A percentile compares a stretch with the other conserved stretches of the same genome.
Evolutionary conservation across 768 basidiomycete genomes (phyloP).

Genomic region (Daedaleopsis nitida): DNA sequence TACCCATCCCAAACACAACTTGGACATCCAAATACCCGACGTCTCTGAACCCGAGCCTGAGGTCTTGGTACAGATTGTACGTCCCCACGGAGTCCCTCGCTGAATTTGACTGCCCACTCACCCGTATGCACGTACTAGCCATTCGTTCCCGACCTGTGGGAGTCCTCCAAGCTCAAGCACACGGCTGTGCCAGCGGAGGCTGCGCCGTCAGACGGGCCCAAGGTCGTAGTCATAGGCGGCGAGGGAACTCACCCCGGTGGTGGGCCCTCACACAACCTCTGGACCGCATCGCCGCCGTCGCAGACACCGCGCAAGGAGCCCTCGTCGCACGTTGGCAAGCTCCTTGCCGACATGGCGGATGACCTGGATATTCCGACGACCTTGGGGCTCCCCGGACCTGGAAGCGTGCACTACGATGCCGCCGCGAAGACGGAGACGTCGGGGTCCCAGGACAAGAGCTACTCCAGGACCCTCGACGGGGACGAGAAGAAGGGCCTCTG

Average conservation of each 20-base stretch:
- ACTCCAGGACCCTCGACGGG: slow-evolving; percentile 38
- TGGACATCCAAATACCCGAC: slow-evolving; percentile 61
- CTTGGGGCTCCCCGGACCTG: slow-evolving; percentile 22
- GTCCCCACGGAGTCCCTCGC: slow-evolving; percentile 30
- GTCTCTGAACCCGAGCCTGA: slow-evolving; percentile 45
- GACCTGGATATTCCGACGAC: slow-evolving; percentile 39
- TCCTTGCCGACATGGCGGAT: slow-evolving; percentile 40
- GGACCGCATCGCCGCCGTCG: slow-evolving; percentile 12
- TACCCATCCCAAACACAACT: slow-evolving; percentile 32
- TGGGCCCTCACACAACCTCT: slow-evolving; percentile 47
- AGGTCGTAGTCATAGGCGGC: slow-evolving; percentile 53
- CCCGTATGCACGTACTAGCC: slow-evolving; percentile 42
- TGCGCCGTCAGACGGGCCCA: slow-evolving; percentile 38
- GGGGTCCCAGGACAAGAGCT: slow-evolving; percentile 19
- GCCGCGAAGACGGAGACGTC: slow-evolving; percentile 27
- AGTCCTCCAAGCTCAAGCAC: slow-evolving; percentile 44
- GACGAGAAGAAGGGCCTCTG: slow-evolving; percentile 54
- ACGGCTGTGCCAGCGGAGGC: slow-evolving; percentile 27
- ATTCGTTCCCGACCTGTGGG: slow-evolving; percentile 60
- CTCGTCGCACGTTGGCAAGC: slow-evolving; percentile 19
- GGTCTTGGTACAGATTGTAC: slow-evolving; percentile 58
- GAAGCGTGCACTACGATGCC: slow-evolving; percentile 22
- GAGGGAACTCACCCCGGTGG: slow-evolving; percentile 48
- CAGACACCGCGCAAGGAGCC: slow-evolving; percentile 3
- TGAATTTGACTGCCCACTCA: slow-evolving; percentile 9